Evolutionary conservation across 2,329 filamentous ascomycete species (phyloP).

Genomic region (Ceratocystis harringtonii): DNA sequence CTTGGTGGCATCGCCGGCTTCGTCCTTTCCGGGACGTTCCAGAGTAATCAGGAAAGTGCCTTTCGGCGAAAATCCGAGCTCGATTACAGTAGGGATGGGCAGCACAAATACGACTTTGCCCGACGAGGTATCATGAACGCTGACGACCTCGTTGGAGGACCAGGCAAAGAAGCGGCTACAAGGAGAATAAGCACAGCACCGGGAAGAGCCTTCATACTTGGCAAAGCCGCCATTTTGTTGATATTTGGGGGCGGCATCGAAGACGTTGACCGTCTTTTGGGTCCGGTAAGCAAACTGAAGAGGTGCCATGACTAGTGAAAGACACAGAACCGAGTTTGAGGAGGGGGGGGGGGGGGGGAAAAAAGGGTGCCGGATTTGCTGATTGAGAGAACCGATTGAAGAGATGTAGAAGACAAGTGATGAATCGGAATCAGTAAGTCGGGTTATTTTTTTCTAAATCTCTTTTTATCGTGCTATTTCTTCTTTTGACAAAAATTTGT

Average conservation of each 20-base stretch:
- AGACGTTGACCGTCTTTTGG: conserved; percentile 86
- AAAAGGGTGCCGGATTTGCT: background rate
- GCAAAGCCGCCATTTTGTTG: conserved; percentile 66
- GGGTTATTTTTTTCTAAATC: conserved; percentile 6
- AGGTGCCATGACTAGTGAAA: conserved; percentile 90
- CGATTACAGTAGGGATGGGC: conserved; percentile 71
- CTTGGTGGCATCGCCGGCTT: conserved; percentile 30
- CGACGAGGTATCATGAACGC: conserved; percentile 64
- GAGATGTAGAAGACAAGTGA: background rate
- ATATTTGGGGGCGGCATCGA: conserved; percentile 84
- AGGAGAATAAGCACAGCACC: conserved; percentile 89
- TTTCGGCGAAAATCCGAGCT: conserved; percentile 82
- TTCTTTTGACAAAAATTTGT: background rate
- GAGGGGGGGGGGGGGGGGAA: background rate
- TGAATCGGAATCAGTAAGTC: background rate
- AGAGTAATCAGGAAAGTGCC: conserved; percentile 93
- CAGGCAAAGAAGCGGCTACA: conserved; percentile 90
- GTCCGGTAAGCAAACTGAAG: conserved; percentile 96
- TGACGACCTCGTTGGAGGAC: conserved; percentile 77
- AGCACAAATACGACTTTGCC: conserved; percentile 63
- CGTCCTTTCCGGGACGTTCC: conserved; percentile 87
- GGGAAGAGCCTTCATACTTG: conserved; percentile 83
- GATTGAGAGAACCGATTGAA: background rate
- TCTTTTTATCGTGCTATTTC: background rate
- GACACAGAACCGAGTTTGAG: conserved; percentile 44